Evolutionary conservation across 306 rosid species (phyloP), one percentile per base, ranked within the genome.

Genomic region (Cicer judaicum): DNA sequence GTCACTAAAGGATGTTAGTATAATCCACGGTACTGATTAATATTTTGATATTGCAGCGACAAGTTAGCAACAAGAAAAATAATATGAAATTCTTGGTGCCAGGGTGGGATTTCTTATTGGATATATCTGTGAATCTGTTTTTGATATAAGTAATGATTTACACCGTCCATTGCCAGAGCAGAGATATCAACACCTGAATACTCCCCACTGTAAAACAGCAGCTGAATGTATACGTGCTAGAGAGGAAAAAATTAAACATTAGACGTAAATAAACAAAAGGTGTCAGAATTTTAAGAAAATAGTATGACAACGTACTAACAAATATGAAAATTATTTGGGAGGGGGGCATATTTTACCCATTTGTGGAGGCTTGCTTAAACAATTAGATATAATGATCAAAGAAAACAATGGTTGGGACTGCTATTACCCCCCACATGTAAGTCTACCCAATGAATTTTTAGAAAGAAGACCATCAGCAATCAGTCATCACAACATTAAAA

Each of bases 181-280:
- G 98, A 88, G 59, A 88, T 94, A 84, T 94, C 99, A 88, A 94
- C 98, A 47, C 93, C 95, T 0, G 98, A 94, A 87, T 94, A 84
- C n/a, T n/a, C n/a, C n/a, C 99, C 99, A 80, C 95, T 94, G 91
- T 87, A 94, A 90, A 94, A 94, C 83, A 94, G 99, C 87, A 92
- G 84, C 61, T 98, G 99, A 89, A 94, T 94, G 87, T 92, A 94
- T 82, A 92, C 99, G 81, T 94, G 99, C 99, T 94, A 83, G 85
- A 87, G 83, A 64, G 81, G 84, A 83, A 84, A 78, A 72, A 92
- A 85, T 41, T 19, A 49, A 49, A 67, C 74, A 81, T 87, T 84
- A 83, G 87, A 84, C 69, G 50, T 59, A 69, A 84, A 78, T 83
- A 53, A 68, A 70, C 74, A 56, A 81, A 38, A 80, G 70, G 21